These are phyloP conservation scores for Pseudogymnoascus destructans DNA, from an alignment of 2,329 filamentous ascomycete genomes.

Conservation along the genomic window DNA sequence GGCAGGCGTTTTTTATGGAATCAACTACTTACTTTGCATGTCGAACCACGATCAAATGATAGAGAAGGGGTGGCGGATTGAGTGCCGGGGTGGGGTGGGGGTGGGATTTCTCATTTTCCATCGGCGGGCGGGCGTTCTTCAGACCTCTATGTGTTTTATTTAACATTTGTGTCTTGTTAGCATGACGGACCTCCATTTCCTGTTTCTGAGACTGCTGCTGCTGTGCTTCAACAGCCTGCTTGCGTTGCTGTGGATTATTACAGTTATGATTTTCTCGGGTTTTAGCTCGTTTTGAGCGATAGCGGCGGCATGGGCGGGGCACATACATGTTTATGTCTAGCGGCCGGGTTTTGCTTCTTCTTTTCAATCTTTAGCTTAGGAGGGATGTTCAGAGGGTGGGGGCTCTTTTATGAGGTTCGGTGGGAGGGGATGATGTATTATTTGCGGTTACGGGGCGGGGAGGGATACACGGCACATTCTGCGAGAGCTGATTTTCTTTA, in stretches of 20 bases:
- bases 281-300: not conserved
- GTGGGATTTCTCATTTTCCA: not conserved
- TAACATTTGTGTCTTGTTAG: constrained; percentile 3
- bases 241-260: constrained; percentile 2
- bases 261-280: not conserved
- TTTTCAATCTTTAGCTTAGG: not conserved
- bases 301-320: not conserved
- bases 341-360: not conserved
- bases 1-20: constrained; percentile 2
- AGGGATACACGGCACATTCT: not conserved
- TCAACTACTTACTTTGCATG: not conserved
- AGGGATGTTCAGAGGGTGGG: not conserved
- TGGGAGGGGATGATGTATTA: not conserved
- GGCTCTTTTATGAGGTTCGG: not conserved
- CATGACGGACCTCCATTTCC: not conserved
- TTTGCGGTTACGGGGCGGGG: not conserved
- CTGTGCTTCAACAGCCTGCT: not conserved
- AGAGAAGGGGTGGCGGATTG: not conserved
- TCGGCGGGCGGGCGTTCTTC: not conserved
- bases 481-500: not conserved
- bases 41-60: constrained; percentile 1
- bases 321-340: not conserved
- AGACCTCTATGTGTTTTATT: not conserved
- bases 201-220: not conserved
- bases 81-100: not conserved